phyloP scores from a whole-genome alignment of 495 filamentous ascomycete species.

The Podospora comata region DNA sequence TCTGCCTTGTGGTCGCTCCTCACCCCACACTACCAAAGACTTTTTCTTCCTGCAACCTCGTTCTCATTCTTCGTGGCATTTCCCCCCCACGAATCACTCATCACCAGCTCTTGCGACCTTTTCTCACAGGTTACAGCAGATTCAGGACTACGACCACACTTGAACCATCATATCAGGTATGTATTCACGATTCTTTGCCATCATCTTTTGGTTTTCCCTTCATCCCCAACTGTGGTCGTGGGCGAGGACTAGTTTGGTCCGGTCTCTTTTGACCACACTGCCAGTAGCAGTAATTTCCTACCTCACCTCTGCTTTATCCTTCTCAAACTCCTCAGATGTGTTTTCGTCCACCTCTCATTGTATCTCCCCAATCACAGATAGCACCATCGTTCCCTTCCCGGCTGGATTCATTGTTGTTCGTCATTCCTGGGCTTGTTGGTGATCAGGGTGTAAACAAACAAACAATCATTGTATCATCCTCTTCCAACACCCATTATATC shows the following conservation, averaged over 20 bases:
- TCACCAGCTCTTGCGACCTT: neutral
- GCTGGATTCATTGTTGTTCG: neutral
- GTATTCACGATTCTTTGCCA: neutral
- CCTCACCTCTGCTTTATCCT: neutral
- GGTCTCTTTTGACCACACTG: neutral
- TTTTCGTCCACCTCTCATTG: neutral
- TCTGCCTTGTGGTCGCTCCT: neutral
- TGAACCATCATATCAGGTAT: neutral
- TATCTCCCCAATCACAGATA: neutral
- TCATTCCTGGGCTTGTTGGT: neutral
- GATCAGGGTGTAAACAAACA: neutral
- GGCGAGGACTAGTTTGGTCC: neutral
- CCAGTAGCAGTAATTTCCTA: neutral
- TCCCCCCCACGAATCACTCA: neutral
- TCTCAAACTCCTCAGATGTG: no score
- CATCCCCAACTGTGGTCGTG: neutral
- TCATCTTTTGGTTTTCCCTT: neutral
- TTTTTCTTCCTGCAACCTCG: neutral
- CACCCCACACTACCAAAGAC: neutral
- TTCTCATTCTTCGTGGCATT: neutral
- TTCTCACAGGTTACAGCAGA: neutral
- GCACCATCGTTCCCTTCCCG: neutral
- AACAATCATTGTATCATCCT: neutral
- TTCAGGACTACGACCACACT: neutral
- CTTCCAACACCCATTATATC: neutral